Percentiles rank a stretch among this genome's conserved stretches.
Conservation (phyloP, 2,329 filamentous ascomycete genomes). For the Cryoendolithus antarcticus region DNA sequence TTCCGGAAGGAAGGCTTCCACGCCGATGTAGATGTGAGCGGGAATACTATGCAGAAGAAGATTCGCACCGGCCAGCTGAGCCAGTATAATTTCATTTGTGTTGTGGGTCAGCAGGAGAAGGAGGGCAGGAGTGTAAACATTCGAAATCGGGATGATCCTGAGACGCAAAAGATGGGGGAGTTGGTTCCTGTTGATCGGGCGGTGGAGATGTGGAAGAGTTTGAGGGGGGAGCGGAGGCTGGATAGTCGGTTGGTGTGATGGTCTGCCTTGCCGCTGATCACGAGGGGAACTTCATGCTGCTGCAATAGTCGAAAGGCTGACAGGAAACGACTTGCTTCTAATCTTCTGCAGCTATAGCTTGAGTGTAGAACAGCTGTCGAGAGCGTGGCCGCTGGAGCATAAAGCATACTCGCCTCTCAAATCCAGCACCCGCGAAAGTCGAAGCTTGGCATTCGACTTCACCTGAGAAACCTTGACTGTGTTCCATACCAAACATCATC, state of each 20-base stretch:
- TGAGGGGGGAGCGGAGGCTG: constrained; percentile 33
- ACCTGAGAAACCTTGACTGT: too few relatives aligned
- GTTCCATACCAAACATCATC: too few relatives aligned
- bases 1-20: constrained; percentile 57
- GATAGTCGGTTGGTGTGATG: constrained; percentile 12
- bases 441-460: too few relatives aligned
- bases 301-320: too few relatives aligned
- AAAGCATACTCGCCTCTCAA: too few relatives aligned
- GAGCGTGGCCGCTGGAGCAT: too few relatives aligned
- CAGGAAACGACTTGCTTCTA: too few relatives aligned
- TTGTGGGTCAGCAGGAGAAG: constrained; percentile 52
- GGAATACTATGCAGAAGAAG: constrained; percentile 83
- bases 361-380: too few relatives aligned
- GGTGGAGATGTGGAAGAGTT: constrained; percentile 37
- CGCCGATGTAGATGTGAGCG: constrained; percentile 57
- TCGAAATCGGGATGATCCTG: constrained; percentile 50
- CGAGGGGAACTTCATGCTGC: too few relatives aligned
- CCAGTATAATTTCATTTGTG: constrained; percentile 76
- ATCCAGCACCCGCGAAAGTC: too few relatives aligned
- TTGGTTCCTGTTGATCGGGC: constrained; percentile 49
- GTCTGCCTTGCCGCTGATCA: too few relatives aligned
- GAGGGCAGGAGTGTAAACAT: constrained; percentile 49
- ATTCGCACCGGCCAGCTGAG: constrained; percentile 68
- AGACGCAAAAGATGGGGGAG: constrained; percentile 49
- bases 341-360: too few relatives aligned